Percentiles rank a stretch among this genome's conserved stretches.
phyloP scores from a whole-genome alignment of 495 filamentous ascomycete genomes.

The Cairneyella variabilis region DNA sequence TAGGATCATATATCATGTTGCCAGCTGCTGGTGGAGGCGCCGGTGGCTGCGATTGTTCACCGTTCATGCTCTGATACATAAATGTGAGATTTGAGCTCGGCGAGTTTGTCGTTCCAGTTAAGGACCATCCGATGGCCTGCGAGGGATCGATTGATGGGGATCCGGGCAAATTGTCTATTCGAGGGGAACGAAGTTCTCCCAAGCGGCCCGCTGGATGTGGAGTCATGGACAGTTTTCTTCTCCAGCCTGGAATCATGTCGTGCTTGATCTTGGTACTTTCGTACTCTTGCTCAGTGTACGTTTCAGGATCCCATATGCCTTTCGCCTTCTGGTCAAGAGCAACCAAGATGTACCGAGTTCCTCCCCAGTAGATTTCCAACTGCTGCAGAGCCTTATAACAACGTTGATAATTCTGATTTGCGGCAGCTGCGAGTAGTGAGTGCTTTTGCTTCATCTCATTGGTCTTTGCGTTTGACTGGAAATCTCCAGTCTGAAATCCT shows the following conservation, averaged over 20 bases:
- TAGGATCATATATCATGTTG: constrained; percentile 50
- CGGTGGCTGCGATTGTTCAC: constrained; percentile 21
- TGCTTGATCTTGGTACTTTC: constrained; percentile 50
- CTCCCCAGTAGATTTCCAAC: constrained; percentile 76
- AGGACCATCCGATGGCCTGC: constrained; percentile 59
- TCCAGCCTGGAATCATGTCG: constrained; percentile 24
- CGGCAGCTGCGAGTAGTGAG: constrained; percentile 67
- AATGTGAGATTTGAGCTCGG: constrained; percentile 74
- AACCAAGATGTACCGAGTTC: constrained; percentile 80
- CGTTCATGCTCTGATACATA: constrained; percentile 54
- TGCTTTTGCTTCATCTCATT: constrained; percentile 59
- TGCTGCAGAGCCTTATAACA: constrained; percentile 78
- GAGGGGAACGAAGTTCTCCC: constrained; percentile 17
- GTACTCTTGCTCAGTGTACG: constrained; percentile 75
- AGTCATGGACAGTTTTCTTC: constrained; percentile 16
- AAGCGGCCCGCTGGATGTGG: constrained; percentile 26
- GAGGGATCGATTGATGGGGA: constrained; percentile 29
- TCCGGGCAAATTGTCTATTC: constrained; percentile 26
- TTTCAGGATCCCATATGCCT: constrained; percentile 75
- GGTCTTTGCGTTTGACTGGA: constrained; percentile 23
- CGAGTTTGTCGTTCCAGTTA: constrained; percentile 78
- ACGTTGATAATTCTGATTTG: constrained; percentile 73
- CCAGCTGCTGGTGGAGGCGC: constrained; percentile 31
- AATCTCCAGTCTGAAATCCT: neutral
- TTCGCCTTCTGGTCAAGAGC: constrained; percentile 84